Percentiles rank a stretch among this genome's conserved stretches.
These are phyloP conservation scores for Curvularia spicifera DNA, from an alignment of 2,329 filamentous ascomycete species.

Conservation along the genomic window DNA sequence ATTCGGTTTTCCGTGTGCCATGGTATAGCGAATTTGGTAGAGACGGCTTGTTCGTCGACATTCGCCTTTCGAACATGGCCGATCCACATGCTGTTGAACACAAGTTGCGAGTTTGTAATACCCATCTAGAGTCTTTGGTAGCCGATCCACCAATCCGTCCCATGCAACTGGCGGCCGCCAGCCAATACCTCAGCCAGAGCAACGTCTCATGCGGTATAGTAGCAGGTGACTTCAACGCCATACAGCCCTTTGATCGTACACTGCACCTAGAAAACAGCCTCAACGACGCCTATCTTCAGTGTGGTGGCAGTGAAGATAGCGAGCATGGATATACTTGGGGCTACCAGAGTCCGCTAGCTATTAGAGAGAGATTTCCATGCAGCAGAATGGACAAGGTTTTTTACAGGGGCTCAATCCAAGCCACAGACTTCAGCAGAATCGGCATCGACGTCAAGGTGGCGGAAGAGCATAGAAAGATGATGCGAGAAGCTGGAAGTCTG, in stretches of 20 bases:
- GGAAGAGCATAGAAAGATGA: constrained; percentile 41
- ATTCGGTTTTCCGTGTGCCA: constrained; percentile 60
- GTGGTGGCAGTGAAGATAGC: constrained; percentile 59
- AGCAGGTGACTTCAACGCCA: constrained; percentile 65
- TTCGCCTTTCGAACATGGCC: constrained; percentile 36
- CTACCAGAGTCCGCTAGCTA: constrained; percentile 55
- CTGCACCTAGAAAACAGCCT: constrained; percentile 58
- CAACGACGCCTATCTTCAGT: constrained; percentile 60
- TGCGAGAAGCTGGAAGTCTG: constrained; percentile 47
- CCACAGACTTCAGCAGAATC: constrained; percentile 55
- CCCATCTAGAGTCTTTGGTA: constrained; percentile 63
- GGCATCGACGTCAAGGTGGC: constrained; percentile 56
- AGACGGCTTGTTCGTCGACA: constrained; percentile 63
- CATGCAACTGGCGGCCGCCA: constrained; percentile 56
- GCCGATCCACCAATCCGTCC: constrained; percentile 58
- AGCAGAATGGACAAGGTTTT: constrained; percentile 63
- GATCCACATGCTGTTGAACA: constrained; percentile 1
- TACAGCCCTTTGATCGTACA: constrained; percentile 60
- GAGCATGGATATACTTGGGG: constrained; percentile 65
- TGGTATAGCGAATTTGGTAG: constrained; percentile 58
- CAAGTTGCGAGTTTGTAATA: constrained; percentile 60
- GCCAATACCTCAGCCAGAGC: constrained; percentile 52
- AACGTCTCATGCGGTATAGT: constrained; percentile 53
- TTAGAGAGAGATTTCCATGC: constrained; percentile 56
- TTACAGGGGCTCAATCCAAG: constrained; percentile 50